Evolutionary conservation across 2,329 filamentous ascomycete species (phyloP).

Genomic region (Ceratocystiopsis minuta): DNA sequence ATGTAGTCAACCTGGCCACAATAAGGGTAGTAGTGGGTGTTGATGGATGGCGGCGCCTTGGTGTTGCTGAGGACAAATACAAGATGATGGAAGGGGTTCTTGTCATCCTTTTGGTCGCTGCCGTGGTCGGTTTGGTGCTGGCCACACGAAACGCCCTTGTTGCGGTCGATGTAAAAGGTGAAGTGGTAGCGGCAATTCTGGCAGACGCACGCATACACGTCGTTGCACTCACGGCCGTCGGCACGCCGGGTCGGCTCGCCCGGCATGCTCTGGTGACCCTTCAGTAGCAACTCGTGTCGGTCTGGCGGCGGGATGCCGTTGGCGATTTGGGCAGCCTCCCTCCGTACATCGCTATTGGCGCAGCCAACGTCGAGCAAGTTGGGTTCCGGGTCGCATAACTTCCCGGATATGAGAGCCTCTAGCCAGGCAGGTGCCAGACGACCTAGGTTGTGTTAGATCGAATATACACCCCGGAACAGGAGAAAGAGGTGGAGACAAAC

Average conservation of each 20-base stretch:
- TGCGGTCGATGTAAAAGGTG: slow-evolving; percentile 12
- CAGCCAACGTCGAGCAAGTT: slow-evolving; percentile 7
- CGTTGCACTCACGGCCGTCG: slow-evolving; percentile 5
- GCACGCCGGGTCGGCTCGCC: slow-evolving; percentile 2
- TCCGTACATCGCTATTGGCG: slow-evolving; percentile 1
- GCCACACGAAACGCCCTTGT: slow-evolving; percentile 5
- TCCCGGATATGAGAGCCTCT: slow-evolving; percentile 8
- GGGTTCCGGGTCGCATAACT: slow-evolving; percentile 2
- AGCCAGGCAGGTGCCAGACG: slow-evolving; percentile 11
- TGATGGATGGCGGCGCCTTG: slow-evolving; percentile 1
- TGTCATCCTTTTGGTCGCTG: slow-evolving; percentile 1
- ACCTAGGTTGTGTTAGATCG: slow-evolving; percentile 1
- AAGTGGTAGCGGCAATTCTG: slow-evolving; percentile 17
- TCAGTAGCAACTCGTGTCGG: slow-evolving; percentile 9
- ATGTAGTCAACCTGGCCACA: slow-evolving; percentile 19
- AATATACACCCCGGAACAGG: no score
- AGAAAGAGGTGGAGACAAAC: slow-evolving; percentile 1
- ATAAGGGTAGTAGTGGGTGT: slow-evolving; percentile 21
- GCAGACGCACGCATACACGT: slow-evolving; percentile 15
- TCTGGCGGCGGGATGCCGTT: neutral
- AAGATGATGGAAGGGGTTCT: slow-evolving; percentile 13
- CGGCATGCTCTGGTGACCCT: slow-evolving; percentile 9
- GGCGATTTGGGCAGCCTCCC: neutral
- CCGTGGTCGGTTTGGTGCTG: neutral
- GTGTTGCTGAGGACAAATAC: slow-evolving; percentile 3